These are phyloP conservation scores for Turnera subulata DNA, from an alignment of 345 rosid genomes.

Conservation along the genomic window DNA sequence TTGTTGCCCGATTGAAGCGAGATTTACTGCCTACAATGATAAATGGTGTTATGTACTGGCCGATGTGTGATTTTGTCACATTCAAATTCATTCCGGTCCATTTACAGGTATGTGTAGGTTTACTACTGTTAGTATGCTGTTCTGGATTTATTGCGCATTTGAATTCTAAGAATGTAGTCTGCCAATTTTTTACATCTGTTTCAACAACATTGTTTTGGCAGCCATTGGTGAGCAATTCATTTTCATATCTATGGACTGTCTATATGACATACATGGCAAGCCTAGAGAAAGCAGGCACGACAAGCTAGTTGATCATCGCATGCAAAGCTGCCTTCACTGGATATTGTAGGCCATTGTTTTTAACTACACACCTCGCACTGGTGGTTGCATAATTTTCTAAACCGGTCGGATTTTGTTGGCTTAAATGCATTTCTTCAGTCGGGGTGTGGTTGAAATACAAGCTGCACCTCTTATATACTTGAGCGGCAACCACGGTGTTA, in stretches of 20 bases:
- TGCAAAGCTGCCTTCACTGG: background rate
- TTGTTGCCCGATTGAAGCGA: conserved; percentile 65
- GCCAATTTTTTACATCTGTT: background rate
- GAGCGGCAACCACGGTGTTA: background rate
- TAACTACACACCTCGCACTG: background rate
- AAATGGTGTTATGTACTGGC: conserved; percentile 84
- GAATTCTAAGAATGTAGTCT: background rate
- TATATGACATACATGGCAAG: conserved; percentile 88
- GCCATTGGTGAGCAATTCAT: conserved; percentile 90
- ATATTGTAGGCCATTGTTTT: background rate
- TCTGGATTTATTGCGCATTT: background rate
- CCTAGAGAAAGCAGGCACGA: conserved; percentile 43
- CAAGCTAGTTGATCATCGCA: conserved; percentile 14
- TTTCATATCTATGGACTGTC: conserved; percentile 86
- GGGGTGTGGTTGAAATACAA: background rate
- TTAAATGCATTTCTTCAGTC: background rate
- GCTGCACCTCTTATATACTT: background rate
- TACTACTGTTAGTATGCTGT: background rate
- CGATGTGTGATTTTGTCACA: conserved; percentile 81
- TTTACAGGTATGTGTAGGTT: conserved; percentile 55
- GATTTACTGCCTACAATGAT: conserved; percentile 69
- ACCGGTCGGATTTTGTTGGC: background rate
- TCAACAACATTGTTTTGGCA: conserved; percentile 27
- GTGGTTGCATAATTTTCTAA: background rate
- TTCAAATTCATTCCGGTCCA: conserved; percentile 76